Base-by-base conservation (phyloP, 2,329 filamentous ascomycete species). In the Fragosphaeria purpurea region DNA sequence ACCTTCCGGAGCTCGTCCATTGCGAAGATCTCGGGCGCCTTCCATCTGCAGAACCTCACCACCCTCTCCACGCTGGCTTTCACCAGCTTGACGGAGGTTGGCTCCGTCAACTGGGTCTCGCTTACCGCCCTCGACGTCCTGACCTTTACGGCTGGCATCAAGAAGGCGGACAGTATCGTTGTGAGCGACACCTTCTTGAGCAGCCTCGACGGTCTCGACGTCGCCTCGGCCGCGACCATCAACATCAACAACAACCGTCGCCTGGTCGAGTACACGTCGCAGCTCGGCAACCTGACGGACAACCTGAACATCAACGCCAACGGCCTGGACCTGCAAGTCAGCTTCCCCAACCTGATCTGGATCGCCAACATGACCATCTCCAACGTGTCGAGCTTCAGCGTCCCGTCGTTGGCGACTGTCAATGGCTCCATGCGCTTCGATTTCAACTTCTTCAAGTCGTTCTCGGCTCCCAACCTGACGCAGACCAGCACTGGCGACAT, bases 171-270 rank as follows among this genome's bases (percentile, higher is more conserved):
- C 57, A 77, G 71, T 56, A 78, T 98, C 59, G 70, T 72, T 59
- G 90, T 98, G 65, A 79, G 82, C 69, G 93, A 98, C 74, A 98
- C 93, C 47, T 82, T 83, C 68, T 79, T 98, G 60, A 77, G 73
- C 65, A 81, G 77, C 58, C 79, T 98, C 53, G 75, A 83, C 58
- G 89, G 88, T 63, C 86, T 98, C 66, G 85, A 88, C 65, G 76
- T 97, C 57, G 69, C 80, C 56, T 76, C 77, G n/a, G 83, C 88
- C 50, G 76, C 79, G 51, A 75, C 72, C 58, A 79, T 98, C 65
- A 75, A 86, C 67, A 85, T 98, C 70, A 85, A 87, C 78, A 95
- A 95, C 83, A 97, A 97, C 81, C 73, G 72, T 55, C 83, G 85
- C 64, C 77, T 98, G 60, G 80, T 78, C 64, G 75, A 74, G 55